phyloP scores from a whole-genome alignment of 179 eudicot species.

The Beta macrorhiza region DNA sequence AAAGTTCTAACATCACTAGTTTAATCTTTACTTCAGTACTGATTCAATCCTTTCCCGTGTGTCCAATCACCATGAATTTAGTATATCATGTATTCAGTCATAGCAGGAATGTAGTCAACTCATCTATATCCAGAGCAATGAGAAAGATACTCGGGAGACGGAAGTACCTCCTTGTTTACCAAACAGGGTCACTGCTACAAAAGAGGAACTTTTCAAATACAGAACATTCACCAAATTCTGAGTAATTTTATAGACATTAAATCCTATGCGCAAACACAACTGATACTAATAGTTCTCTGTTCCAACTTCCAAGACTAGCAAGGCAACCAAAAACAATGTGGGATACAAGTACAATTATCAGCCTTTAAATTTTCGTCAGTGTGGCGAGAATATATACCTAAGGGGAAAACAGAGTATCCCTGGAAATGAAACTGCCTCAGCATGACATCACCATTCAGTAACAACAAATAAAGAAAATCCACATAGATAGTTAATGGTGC shows the following conservation, averaged over 20 bases:
- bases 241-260: not conserved
- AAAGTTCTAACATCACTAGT: not conserved
- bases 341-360: not conserved
- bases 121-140: not conserved
- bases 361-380: not conserved
- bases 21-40: not conserved
- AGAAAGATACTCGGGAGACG: not conserved
- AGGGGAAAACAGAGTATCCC: not conserved
- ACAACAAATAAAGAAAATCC: not conserved
- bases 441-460: not conserved
- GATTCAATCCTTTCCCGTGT: no score
- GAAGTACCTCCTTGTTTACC: not conserved
- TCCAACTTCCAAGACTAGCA: constrained; percentile 1
- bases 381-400: not conserved
- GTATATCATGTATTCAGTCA: not conserved
- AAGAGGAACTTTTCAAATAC: not conserved
- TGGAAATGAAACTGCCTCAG: not conserved
- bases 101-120: not conserved
- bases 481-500: not conserved
- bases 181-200: not conserved
- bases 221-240: not conserved
- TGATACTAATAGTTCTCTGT: not conserved
- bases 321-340: not conserved
- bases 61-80: not conserved
- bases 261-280: not conserved